Evolutionary conservation across 192 early-diverging fungal genomes (phyloP), one percentile per base, ranked within the genome.

Genomic region (Coemansia sp.): DNA sequence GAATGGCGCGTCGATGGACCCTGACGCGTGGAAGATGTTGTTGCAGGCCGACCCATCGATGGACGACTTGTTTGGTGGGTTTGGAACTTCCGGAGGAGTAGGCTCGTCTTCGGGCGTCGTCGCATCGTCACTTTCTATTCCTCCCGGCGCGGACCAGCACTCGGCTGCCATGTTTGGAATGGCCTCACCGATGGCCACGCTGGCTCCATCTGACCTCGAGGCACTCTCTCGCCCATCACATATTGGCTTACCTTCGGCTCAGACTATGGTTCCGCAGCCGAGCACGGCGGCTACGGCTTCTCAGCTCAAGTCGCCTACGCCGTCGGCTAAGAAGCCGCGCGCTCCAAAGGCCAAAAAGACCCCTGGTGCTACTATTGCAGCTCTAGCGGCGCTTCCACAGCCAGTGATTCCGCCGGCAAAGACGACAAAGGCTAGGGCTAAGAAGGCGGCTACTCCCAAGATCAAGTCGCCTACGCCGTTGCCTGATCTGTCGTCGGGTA

Each of bases 381-480:
- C 57, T 7, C 13, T 12, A 16, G 59, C 16, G n/a, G 59, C 34
- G 27, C 27, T 27, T 27, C 27, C 27, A 27, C 27, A 27, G 27
- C 27, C 27, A 27, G 27, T 27, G 5, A 36, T 16, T 16, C 24
- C 42, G 1, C 43, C 47, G 7, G 16, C 52, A 15, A 72, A 51
- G 46, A 8, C 38, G 5, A 24, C 46, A 18, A 79, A 79, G 44
- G 1, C 75, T 18, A 72, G 67, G 55, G 43, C 62, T 4, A 71
- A 71, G 22, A 78, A 77, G 66, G 75, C 71, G 6, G 75, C 75
- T 0, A 83, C 80, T 24, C 80, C 80, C 27, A 83, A 83, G 40
- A 66, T 83, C 66, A 78, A 78, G 70, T 83, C 80, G 38, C 81
- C 81, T 0, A 78, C 81, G 0, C 81, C 81, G n/a, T 72, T 77